Evolutionary conservation across 371 early-diverging fungal species (phyloP).

Genomic region (Cokeromyces recurvatus): DNA sequence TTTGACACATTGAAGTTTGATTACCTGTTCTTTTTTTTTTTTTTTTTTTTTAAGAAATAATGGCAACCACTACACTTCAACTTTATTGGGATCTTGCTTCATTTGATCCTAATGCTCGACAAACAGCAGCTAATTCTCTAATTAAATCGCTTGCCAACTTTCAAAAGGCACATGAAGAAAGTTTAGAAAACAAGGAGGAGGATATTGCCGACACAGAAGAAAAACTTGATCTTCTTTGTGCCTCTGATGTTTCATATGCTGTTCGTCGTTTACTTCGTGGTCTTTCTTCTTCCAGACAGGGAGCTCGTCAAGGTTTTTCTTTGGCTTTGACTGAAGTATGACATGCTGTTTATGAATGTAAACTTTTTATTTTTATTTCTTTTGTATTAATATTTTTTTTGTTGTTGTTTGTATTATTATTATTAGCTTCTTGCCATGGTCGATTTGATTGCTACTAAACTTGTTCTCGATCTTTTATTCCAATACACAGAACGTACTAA

Average conservation of each 20-base stretch:
- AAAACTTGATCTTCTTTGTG: slow-evolving; percentile 54
- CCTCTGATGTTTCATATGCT: slow-evolving; percentile 82
- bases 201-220: slow-evolving; percentile 54
- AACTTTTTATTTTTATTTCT: too few relatives aligned
- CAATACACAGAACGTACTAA: slow-evolving; percentile 56
- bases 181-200: slow-evolving; percentile 20
- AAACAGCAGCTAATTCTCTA: slow-evolving; percentile 49
- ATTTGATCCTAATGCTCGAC: slow-evolving; percentile 49
- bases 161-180: slow-evolving; percentile 41
- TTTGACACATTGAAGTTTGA: too few relatives aligned
- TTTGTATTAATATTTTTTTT: neutral
- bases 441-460: slow-evolving; percentile 41
- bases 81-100: slow-evolving; percentile 72
- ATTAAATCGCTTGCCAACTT: slow-evolving; percentile 42
- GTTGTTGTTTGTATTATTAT: neutral
- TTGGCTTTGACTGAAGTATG: slow-evolving; percentile 83
- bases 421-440: slow-evolving; percentile 37
- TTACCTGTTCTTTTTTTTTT: too few relatives aligned
- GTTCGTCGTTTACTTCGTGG: slow-evolving; percentile 87
- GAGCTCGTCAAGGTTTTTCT: slow-evolving; percentile 92
- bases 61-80: slow-evolving; percentile 44
- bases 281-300: slow-evolving; percentile 82
- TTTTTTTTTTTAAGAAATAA: too few relatives aligned
- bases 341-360: too few relatives aligned
- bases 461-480: slow-evolving; percentile 67